Conservation (phyloP, 495 filamentous ascomycete species). For the Terfezia claveryi region DNA sequence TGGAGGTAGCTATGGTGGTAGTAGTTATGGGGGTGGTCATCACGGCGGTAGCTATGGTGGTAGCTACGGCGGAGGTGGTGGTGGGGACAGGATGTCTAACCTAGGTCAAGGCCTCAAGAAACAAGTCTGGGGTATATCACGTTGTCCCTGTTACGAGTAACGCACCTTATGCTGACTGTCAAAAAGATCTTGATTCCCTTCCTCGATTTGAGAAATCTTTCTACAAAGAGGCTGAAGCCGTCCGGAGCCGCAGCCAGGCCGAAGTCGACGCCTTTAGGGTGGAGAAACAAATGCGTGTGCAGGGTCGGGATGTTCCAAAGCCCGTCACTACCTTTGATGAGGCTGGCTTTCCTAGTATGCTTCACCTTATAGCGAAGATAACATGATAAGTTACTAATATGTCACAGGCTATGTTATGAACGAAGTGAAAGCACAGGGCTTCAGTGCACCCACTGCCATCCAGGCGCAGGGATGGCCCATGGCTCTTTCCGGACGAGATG, state of each 20-base stretch:
- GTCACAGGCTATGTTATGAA: constrained; percentile 63
- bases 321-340: constrained; percentile 94
- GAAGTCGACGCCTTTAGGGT: constrained; percentile 76
- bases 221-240: constrained; percentile 80
- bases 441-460: constrained; percentile 76
- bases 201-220: constrained; percentile 99
- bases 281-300: constrained; percentile 54
- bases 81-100: constrained; percentile 82
- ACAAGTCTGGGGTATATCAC: constrained; percentile 59
- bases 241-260: constrained; percentile 45
- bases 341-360: constrained; percentile 58
- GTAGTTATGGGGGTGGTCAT: constrained; percentile 25
- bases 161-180: constrained; percentile 4
- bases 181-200: constrained; percentile 46
- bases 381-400: background rate
- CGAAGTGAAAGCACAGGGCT: constrained; percentile 95
- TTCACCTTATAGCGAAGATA: background rate
- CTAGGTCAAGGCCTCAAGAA: constrained; percentile 68
- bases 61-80: constrained; percentile 28
- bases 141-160: background rate
- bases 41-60: constrained; percentile 30
- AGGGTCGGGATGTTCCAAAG: constrained; percentile 59
- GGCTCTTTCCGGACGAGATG: constrained; percentile 93
- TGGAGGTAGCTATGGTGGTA: constrained; percentile 25
- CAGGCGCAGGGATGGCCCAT: constrained; percentile 99